Conservation (phyloP, 2,329 filamentous ascomycete species). For the Nemania sp. region DNA sequence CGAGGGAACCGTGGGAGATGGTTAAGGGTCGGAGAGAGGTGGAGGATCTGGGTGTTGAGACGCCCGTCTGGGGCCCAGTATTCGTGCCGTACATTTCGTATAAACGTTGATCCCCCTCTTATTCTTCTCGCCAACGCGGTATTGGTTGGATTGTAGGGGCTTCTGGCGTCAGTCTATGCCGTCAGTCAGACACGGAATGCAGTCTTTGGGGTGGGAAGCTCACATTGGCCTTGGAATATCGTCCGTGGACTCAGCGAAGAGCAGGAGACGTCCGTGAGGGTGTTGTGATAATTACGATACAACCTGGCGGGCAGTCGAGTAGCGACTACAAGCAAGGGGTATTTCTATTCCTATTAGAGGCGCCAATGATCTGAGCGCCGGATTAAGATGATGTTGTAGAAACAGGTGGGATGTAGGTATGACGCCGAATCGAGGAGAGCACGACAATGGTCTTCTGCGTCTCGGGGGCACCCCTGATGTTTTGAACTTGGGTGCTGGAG, state of each 20-base stretch:
- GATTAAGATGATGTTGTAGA: background rate
- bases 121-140: background rate
- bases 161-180: slow-evolving; percentile 1
- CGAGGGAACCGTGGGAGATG: slow-evolving; percentile 90
- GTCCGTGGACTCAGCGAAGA: slow-evolving; percentile 49
- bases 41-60: slow-evolving; percentile 93
- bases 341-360: slow-evolving; percentile 22
- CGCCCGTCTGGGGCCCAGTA: slow-evolving; percentile 89
- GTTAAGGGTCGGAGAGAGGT: slow-evolving; percentile 90
- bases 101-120: slow-evolving; percentile 44
- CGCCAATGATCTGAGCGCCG: slow-evolving; percentile 7
- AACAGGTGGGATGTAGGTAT: background rate
- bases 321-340: background rate
- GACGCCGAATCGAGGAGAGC: background rate
- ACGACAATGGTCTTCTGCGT: background rate
- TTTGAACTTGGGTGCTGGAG: background rate
- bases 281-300: background rate
- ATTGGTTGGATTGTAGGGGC: slow-evolving; percentile 3
- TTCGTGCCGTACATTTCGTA: slow-evolving; percentile 81
- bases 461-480: background rate
- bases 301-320: slow-evolving; percentile 4
- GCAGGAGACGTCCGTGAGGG: slow-evolving; percentile 40
- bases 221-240: slow-evolving; percentile 31
- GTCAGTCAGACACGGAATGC: background rate
- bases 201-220: background rate